These are phyloP conservation scores for Vachellia collinsii DNA, from an alignment of 306 rosid species.

Conservation along the genomic window DNA sequence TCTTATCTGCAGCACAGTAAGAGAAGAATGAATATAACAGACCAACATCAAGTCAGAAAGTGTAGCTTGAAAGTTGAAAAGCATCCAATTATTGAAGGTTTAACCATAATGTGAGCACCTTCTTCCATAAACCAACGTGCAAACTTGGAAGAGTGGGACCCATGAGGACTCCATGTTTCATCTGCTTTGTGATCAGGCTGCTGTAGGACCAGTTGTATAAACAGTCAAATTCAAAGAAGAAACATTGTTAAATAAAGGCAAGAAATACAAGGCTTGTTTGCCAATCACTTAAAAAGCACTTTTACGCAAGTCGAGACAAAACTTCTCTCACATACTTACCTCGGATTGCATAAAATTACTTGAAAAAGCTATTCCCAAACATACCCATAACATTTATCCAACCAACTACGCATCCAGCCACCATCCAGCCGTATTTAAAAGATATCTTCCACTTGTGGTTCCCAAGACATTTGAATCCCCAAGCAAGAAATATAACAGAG, in stretches of 20 bases:
- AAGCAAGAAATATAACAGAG: no score
- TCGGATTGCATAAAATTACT: no score
- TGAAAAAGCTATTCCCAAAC: no score
- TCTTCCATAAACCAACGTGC: slow-evolving; percentile 91
- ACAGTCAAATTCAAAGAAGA: slow-evolving; percentile 39
- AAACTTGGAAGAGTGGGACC: slow-evolving; percentile 78
- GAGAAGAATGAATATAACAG: slow-evolving; percentile 22
- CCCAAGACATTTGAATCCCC: neutral
- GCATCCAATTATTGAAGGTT: slow-evolving; percentile 20
- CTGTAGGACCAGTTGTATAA: slow-evolving; percentile 36
- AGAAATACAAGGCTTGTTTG: no score
- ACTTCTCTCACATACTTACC: no score
- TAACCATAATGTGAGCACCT: slow-evolving; percentile 53
- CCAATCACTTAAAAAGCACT: no score
- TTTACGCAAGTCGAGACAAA: no score
- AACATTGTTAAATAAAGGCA: neutral
- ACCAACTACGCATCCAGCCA: neutral
- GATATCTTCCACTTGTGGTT: neutral
- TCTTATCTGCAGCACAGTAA: slow-evolving; percentile 64
- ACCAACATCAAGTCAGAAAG: slow-evolving; percentile 2
- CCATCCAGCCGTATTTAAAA: neutral
- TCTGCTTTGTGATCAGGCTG: slow-evolving; percentile 59
- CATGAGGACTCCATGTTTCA: slow-evolving; percentile 60
- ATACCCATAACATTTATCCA: slow-evolving; percentile 23
- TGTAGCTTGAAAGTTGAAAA: neutral